A percentile compares a stretch with the other conserved stretches of the same genome.
phyloP scores from a whole-genome alignment of 495 filamentous ascomycete genomes.

The Pseudoneurospora amorphoporcata region DNA sequence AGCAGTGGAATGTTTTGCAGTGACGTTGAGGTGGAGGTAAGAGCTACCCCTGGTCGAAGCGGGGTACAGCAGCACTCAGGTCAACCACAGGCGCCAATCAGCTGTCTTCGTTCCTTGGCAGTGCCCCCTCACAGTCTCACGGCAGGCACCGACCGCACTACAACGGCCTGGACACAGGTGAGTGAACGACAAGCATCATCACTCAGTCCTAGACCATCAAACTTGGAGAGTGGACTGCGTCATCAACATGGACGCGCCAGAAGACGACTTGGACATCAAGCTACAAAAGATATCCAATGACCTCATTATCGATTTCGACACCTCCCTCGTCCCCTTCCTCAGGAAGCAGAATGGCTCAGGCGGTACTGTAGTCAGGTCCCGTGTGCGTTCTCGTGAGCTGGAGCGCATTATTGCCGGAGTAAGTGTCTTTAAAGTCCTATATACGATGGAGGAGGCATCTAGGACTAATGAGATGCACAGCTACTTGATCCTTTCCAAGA shows the following conservation, averaged over 20 bases:
- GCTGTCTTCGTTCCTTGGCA: background rate
- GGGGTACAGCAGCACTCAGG: background rate
- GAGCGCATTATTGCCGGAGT: slow-evolving; percentile 36
- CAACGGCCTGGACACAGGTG: background rate
- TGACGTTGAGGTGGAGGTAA: background rate
- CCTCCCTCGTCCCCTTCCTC: slow-evolving; percentile 43
- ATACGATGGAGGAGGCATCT: background rate
- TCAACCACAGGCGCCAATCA: background rate
- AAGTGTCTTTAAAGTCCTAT: slow-evolving; percentile 3
- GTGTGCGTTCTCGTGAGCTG: slow-evolving; percentile 34
- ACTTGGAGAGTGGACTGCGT: background rate
- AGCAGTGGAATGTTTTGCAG: background rate
- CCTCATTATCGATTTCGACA: slow-evolving; percentile 54
- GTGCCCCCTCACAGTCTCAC: background rate
- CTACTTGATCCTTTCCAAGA: slow-evolving; percentile 92
- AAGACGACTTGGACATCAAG: slow-evolving; percentile 56
- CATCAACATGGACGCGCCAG: slow-evolving; percentile 35
- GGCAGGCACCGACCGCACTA: background rate
- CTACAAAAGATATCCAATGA: slow-evolving; percentile 62
- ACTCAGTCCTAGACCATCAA: background rate
- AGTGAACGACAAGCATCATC: background rate
- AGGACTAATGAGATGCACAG: slow-evolving; percentile 14
- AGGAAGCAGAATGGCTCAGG: slow-evolving; percentile 27
- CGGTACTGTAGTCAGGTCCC: slow-evolving; percentile 22
- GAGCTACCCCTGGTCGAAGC: background rate